phyloP scores from a whole-genome alignment of 1,284 basidiomycete species.

The Cutaneotrichosporon cavernicola region DNA sequence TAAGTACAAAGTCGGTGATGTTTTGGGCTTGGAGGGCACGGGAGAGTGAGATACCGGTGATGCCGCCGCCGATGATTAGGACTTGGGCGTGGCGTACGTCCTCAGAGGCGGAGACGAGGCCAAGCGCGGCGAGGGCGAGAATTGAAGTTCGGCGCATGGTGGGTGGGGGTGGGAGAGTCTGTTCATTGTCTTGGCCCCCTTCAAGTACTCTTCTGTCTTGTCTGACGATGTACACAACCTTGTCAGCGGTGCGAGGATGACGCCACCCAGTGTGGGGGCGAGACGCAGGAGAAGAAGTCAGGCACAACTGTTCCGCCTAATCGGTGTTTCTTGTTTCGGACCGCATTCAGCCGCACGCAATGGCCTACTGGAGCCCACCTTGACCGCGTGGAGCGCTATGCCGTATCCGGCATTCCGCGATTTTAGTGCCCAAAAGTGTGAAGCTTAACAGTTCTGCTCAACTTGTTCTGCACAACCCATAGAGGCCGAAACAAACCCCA shows the following conservation, averaged over 20 bases:
- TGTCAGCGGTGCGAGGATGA: neutral
- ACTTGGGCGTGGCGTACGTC: constrained; percentile 37
- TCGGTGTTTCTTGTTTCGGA: neutral
- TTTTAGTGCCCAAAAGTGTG: neutral
- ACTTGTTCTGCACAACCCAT: no score
- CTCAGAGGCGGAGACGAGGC: neutral
- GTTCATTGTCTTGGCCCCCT: neutral
- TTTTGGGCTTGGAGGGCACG: constrained; percentile 60
- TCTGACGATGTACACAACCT: neutral
- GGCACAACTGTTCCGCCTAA: constrained; percentile 6
- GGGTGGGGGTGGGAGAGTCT: neutral
- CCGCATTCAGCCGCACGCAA: no score
- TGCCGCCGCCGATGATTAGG: constrained; percentile 64
- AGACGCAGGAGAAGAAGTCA: neutral
- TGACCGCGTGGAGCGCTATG: neutral
- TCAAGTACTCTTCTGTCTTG: neutral
- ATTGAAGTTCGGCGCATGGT: neutral
- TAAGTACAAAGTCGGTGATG: constrained; percentile 62
- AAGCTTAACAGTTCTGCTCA: neutral
- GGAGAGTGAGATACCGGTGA: constrained; percentile 66
- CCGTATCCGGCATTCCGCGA: constrained; percentile 1
- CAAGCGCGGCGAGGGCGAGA: neutral
- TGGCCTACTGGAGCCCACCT: neutral
- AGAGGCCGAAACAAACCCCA: neutral
- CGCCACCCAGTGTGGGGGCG: neutral